Evolutionary conservation across 257 asterid genomes (phyloP), one percentile per base, ranked within the genome.

Genomic region (Solanum paucissectum): DNA sequence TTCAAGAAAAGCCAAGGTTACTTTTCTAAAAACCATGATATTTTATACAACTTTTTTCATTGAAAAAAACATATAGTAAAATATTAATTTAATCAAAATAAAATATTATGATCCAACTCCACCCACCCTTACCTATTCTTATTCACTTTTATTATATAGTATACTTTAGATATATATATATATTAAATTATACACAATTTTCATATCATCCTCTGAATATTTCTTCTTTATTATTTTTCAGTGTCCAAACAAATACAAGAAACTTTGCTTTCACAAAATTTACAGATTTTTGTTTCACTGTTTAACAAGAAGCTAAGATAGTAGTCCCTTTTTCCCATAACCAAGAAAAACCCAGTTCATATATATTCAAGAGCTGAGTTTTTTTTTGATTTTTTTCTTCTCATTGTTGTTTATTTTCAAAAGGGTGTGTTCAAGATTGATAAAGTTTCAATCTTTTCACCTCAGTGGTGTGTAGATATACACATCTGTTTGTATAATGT

Each of bases 81-180:
- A 87, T 3, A 49, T 32, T 20, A 52, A 38, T 64, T n/a, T 46
- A 46, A 55, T 29, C 55, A 46, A 16, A 16, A 88, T 14, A 60
- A 76, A 85, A 69, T 86, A 85, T 73, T 85, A 88, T 85, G 66
- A 90, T 89, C 92, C 29, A 88, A 88, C 87, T 89, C 93, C 74
- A 89, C 90, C 93, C 93, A 90, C 92, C 90, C 84, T 91, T 91
- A 92, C 93, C 90, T 87, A 88, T 87, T 89, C 89, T 68, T 77
- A 86, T 75, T 87, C 89, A 88, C 88, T 89, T 69, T 37, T 25
- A n/a, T 64, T 33, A 60, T 38, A 40, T 64, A 27, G 9, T 69
- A 86, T 21, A 60, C 23, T 16, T 20, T 58, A 38, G 7, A 38
- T 38, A 75, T 86, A 75, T 71, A 38, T 38, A 38, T 38, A 75